A percentile compares a stretch with the other conserved stretches of the same genome.
These are phyloP conservation scores for Apiospora kogelbergensis DNA, from an alignment of 2,329 filamentous ascomycete genomes.

Conservation along the genomic window DNA sequence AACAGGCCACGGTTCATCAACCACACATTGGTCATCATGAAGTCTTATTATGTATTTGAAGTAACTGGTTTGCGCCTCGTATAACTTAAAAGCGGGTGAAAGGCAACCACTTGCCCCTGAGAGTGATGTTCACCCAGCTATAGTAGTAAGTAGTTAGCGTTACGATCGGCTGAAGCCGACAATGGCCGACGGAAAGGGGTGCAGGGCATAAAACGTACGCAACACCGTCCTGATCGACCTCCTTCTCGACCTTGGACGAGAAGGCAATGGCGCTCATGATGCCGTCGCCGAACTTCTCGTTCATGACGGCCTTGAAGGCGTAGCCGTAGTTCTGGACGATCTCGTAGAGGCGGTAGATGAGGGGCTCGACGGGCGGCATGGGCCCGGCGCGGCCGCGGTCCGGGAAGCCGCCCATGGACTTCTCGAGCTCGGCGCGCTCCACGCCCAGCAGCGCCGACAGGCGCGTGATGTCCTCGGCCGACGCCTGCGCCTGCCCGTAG, in stretches of 20 bases:
- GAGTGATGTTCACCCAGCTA: conserved; percentile 33
- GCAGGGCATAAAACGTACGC: conserved; percentile 35
- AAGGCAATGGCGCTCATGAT: conserved; percentile 98
- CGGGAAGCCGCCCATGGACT: conserved; percentile 69
- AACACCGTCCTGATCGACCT: conserved; percentile 78
- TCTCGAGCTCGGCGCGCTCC: conserved; percentile 51
- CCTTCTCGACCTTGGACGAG: conserved; percentile 89
- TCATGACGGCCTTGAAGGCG: conserved; percentile 90
- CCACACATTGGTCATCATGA: background rate
- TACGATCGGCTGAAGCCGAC: no score
- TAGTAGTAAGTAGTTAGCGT: conserved; percentile 11
- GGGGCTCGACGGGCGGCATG: conserved; percentile 81
- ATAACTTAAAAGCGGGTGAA: conserved; percentile 28
- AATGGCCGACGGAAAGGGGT: no score
- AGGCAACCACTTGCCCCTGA: conserved; percentile 34
- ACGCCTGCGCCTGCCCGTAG: conserved; percentile 81
- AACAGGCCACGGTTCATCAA: rapidly evolving
- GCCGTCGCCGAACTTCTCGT: conserved; percentile 91
- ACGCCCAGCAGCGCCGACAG: conserved; percentile 67
- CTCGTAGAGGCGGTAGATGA: conserved; percentile 91
- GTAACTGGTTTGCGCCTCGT: background rate
- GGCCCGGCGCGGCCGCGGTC: conserved; percentile 77
- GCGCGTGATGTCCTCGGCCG: conserved; percentile 63
- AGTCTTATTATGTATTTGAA: background rate
- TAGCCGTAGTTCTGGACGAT: conserved; percentile 97